These are phyloP conservation scores for Kuraishia piskuri DNA, from an alignment of 805 yeast species.

Conservation along the genomic window DNA sequence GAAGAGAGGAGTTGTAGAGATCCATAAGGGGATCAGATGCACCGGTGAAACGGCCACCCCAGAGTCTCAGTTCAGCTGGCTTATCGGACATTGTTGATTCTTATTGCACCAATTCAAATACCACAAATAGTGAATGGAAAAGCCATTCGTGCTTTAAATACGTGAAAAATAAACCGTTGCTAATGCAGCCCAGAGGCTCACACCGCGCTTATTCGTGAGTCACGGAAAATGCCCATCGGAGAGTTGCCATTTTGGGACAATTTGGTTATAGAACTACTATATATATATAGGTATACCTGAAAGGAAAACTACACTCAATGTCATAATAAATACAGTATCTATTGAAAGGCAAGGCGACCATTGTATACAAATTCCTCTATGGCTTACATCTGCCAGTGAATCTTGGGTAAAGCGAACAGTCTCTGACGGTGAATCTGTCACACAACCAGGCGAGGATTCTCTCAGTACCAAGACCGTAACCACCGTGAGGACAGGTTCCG, in stretches of 20 bases:
- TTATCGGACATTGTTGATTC: slow-evolving; percentile 17
- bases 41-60: slow-evolving; percentile 99
- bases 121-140: neutral
- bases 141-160: neutral
- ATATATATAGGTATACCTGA: neutral
- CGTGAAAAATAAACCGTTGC: neutral
- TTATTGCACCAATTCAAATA: neutral
- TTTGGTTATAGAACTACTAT: neutral
- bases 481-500: slow-evolving; percentile 98
- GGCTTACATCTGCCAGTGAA: slow-evolving; percentile 98
- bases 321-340: neutral
- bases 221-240: neutral
- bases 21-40: slow-evolving; percentile 97
- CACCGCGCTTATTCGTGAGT: neutral
- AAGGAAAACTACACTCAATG: too few species aligned
- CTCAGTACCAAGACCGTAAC: slow-evolving; percentile 97
- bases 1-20: slow-evolving; percentile 91
- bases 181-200: neutral
- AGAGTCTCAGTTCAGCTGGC: slow-evolving; percentile 65
- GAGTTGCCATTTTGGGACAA: neutral
- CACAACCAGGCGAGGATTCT: slow-evolving; percentile 98
- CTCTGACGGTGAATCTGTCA: slow-evolving; percentile 96
- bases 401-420: slow-evolving; percentile 96
- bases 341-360: neutral
- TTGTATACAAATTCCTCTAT: slow-evolving; percentile 20